phyloP scores from a whole-genome alignment of 75 land plant genomes.

The Azolla pinnata region DNA sequence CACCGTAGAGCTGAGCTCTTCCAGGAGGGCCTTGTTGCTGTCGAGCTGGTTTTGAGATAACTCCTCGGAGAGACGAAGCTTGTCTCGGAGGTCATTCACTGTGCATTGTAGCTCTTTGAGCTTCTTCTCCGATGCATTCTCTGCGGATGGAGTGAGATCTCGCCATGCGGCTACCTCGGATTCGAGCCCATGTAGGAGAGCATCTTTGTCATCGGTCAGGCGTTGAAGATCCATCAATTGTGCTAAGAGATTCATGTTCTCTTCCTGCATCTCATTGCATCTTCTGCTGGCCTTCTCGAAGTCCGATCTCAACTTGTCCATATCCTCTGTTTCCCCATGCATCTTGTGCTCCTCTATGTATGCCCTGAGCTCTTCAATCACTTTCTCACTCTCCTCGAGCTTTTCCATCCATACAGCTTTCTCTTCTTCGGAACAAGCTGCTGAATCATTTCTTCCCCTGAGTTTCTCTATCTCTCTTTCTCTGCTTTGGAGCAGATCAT shows the following conservation, averaged over 20 bases:
- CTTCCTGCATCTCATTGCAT: not conserved
- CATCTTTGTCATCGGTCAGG: not conserved
- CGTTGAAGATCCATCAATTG: not conserved
- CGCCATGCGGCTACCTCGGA: not conserved
- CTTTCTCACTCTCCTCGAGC: not conserved
- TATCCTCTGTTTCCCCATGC: not conserved
- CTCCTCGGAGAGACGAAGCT: slow-evolving; percentile 3
- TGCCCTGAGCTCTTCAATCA: not conserved
- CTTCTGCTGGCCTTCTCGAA: not conserved
- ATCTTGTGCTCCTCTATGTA: not conserved
- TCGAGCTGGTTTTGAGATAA: not conserved
- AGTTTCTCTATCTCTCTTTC: slow-evolving; percentile 10
- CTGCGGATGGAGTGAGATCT: not conserved
- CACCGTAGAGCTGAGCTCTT: not conserved
- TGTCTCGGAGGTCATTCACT: not conserved
- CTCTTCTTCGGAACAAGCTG: slow-evolving; percentile 1
- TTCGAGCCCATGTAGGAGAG: not conserved
- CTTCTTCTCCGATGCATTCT: not conserved
- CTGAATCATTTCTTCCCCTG: not conserved
- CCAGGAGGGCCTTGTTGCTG: slow-evolving; percentile 1
- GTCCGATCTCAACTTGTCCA: not conserved
- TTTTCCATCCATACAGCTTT: not conserved
- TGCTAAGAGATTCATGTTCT: slow-evolving; percentile 1
- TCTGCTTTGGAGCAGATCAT: slow-evolving; percentile 53
- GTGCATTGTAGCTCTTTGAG: not conserved